Evolutionary conservation across 257 asterid genomes (phyloP).

Genomic region (Agastache rugosa): DNA sequence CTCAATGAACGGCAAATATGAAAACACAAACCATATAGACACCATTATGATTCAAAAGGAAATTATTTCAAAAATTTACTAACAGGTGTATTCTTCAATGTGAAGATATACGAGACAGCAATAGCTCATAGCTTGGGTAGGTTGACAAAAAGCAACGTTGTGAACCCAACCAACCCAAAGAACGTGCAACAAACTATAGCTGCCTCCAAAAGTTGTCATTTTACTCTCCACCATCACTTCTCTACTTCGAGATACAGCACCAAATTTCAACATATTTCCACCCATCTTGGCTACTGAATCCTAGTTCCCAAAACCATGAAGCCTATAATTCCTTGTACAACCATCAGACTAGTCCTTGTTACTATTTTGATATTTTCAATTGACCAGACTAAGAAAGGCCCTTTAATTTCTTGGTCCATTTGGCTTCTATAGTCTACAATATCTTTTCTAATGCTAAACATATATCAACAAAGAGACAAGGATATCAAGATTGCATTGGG

Average conservation of each 20-base stretch:
- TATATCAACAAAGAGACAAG: not conserved
- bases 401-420: not conserved
- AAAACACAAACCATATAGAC: not conserved
- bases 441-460: not conserved
- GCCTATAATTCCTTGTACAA: not conserved
- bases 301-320: not conserved
- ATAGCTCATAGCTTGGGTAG: not conserved
- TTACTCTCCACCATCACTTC: too few species aligned
- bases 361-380: too few species aligned
- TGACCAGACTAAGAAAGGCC: not conserved
- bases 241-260: not conserved
- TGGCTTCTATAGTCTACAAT: not conserved
- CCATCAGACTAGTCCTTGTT: not conserved
- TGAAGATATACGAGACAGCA: not conserved
- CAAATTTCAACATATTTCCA: not conserved
- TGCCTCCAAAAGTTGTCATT: too few species aligned
- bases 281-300: not conserved
- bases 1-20: not conserved
- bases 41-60: constrained; percentile 4
- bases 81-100: not conserved
- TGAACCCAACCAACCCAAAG: not conserved
- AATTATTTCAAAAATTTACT: not conserved
- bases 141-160: not conserved
- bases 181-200: not conserved
- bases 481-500: not conserved